A percentile compares a stretch with the other conserved stretches of the same genome.
phyloP scores from a whole-genome alignment of 495 filamentous ascomycete genomes.

The Lichenothelia convexa region DNA sequence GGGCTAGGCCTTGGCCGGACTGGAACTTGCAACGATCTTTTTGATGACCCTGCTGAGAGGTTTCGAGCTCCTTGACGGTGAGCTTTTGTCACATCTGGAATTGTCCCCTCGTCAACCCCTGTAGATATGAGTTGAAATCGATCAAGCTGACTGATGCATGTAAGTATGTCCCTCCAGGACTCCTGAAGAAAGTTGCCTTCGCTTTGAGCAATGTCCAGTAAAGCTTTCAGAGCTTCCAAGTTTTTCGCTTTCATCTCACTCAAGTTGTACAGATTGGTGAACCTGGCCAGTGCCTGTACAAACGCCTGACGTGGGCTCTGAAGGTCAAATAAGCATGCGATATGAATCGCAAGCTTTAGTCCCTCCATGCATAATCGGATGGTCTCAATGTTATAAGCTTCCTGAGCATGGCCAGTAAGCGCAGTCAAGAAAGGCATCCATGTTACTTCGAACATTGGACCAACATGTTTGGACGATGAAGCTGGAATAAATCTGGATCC shows the following conservation, averaged over 20 bases:
- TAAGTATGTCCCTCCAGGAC: constrained; percentile 89
- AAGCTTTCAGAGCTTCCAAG: constrained; percentile 73
- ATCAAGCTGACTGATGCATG: constrained; percentile 91
- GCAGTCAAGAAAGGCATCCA: constrained; percentile 99
- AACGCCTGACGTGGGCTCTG: constrained; percentile 84
- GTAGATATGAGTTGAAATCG: constrained; percentile 86
- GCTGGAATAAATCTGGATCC: constrained; percentile 73
- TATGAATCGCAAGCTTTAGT: constrained; percentile 76
- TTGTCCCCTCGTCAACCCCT: constrained; percentile 77
- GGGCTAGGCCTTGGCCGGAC: constrained; percentile 44
- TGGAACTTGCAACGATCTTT: constrained; percentile 48
- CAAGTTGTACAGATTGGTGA: constrained; percentile 87
- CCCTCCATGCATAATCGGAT: constrained; percentile 88
- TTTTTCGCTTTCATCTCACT: constrained; percentile 94
- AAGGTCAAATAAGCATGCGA: constrained; percentile 84
- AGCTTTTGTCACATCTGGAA: constrained; percentile 82
- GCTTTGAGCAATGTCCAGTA: constrained; percentile 78
- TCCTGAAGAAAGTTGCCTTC: constrained; percentile 77
- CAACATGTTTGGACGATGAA: constrained; percentile 81
- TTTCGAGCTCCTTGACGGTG: constrained; percentile 35
- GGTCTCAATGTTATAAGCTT: constrained; percentile 75
- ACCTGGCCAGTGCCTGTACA: constrained; percentile 79
- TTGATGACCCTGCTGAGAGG: constrained; percentile 30
- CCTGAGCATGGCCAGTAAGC: constrained; percentile 76
- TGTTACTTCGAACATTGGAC: constrained; percentile 96